Conservation (phyloP, 2,329 filamentous ascomycete species). For the Fusarium buxicola region DNA sequence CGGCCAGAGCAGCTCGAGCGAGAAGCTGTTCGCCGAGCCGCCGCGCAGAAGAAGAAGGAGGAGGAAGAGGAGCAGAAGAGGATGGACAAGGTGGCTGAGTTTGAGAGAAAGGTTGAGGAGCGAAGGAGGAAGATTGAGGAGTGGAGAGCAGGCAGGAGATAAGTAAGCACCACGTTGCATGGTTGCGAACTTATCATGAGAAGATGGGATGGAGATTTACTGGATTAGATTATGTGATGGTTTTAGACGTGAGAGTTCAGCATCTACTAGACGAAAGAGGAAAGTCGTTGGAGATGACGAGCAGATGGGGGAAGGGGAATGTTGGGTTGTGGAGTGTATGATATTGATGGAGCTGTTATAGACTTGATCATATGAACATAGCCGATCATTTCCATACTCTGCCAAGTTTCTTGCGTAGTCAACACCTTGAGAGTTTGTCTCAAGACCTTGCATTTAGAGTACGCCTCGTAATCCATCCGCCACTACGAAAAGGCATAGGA, state of each 20-base stretch:
- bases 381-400: constrained; percentile 11
- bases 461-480: too few relatives aligned
- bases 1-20: constrained; percentile 86
- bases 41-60: constrained; percentile 58
- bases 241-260: constrained; percentile 24
- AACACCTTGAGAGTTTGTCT: too few relatives aligned
- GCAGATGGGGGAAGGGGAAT: constrained; percentile 4
- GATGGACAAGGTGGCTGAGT: constrained; percentile 67
- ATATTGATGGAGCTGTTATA: constrained; percentile 28
- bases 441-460: too few relatives aligned
- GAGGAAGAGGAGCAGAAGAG: constrained; percentile 66
- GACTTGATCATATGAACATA: constrained; percentile 35
- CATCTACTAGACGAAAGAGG: constrained; percentile 28
- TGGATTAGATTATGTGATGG: constrained; percentile 24
- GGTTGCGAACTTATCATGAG: not conserved
- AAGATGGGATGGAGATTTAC: constrained; percentile 1
- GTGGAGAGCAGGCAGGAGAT: constrained; percentile 55
- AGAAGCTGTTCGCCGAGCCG: constrained; percentile 73
- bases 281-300: not conserved
- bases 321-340: constrained; percentile 23
- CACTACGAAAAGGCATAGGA: too few relatives aligned
- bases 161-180: constrained; percentile 15
- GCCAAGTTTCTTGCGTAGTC: too few relatives aligned
- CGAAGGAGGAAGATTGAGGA: constrained; percentile 60
- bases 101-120: constrained; percentile 69